Evolutionary conservation across 176 grass and related monocot genomes (phyloP), one percentile per base, ranked within the genome.

Genomic region (Cymbopogon citratus): DNA sequence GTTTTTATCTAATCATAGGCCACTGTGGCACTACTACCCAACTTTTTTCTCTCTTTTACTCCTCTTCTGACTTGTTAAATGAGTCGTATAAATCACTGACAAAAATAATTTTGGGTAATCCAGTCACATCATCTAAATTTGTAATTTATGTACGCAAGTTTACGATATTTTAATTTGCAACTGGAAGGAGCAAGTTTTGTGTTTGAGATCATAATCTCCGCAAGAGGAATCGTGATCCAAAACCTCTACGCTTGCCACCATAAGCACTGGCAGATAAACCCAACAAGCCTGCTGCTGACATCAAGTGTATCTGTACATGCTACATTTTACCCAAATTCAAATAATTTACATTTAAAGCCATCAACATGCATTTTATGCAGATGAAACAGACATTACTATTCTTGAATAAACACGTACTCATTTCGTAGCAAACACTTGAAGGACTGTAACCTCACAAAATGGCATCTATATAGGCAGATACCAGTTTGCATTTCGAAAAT

Each of bases 281-380:
- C 51, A 0, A 2, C 6, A 65, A 48, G 40, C 56, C 62, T 35
- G 36, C 49, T 18, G 3, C 10, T 33, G 38, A 71, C 10, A 84
- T 12, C 51, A 31, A 43, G 34, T 36, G 10, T 11, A n/a, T 72
- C 9, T 4, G 12, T 26, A n/a, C 28, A 87, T 31, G 63, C 66
- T 78, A 73, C 79, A 88, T 88, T 83, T 45, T 41, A 52, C 61
- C 24, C 16, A 74, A 74, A 9, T 74, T 29, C 27, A 21, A 56
- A 80, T 40, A 33, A 12, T 18, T 77, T 6, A 12, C 9, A 4
- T 38, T 43, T 54, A 57, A 41, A 56, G 2, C 36, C 3, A 31
- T 71, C 49, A 25, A 38, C 6, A 27, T 9, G 16, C 34, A 56
- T 23, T 21, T 67, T 3, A 15, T 60, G 15, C 6, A 61, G 66